Evolutionary conservation across 176 grass and related monocot species (phyloP), one percentile per base, ranked within the genome.

Genomic region (Musa schizocarpa): DNA sequence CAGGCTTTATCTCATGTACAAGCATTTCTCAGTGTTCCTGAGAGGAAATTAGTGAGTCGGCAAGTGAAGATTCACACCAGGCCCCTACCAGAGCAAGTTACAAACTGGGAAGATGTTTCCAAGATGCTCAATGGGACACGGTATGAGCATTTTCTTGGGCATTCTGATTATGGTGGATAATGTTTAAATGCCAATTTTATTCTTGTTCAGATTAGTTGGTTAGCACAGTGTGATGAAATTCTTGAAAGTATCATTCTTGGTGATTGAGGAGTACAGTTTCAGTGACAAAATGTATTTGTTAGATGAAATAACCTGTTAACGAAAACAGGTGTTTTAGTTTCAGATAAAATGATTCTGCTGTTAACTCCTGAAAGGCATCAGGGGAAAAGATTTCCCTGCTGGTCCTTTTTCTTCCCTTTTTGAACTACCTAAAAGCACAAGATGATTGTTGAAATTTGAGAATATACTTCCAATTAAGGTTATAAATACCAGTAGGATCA

Each of bases 1-100:
- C 81, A 96, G 93, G 90, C 77, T 79, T 75, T 88, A 65, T 84
- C n/a, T 72, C 84, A 54, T 76, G 90, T 88, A 53, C 83, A 87
- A 75, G 71, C 90, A 69, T 92, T 96, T 69, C 79, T 96, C 2
- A 20, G 85, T 9, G 90, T 96, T 74, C 90, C 90, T 0, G 65
- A 81, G 58, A 87, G 70, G 55, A 84, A 70, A 29, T 68, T 96
- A 81, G 84, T 90, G 43, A 96, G 93, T 76, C 87, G 73, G 23
- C 93, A 96, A 77, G 89, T 96, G 74, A 96, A 92, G 82, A 96
- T 96, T 78, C 93, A 96, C 75, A 96, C 83, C 0, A 81, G 77
- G 16, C 83, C 90, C 5, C 85, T 89, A 65, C 86, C 89, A 9
- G 74, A 77, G 29, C 89, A 89, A 50, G 76, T 96, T 58, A 72